Base-by-base conservation (phyloP, 768 basidiomycete species). In the Kwoniella heveanensis region DNA sequence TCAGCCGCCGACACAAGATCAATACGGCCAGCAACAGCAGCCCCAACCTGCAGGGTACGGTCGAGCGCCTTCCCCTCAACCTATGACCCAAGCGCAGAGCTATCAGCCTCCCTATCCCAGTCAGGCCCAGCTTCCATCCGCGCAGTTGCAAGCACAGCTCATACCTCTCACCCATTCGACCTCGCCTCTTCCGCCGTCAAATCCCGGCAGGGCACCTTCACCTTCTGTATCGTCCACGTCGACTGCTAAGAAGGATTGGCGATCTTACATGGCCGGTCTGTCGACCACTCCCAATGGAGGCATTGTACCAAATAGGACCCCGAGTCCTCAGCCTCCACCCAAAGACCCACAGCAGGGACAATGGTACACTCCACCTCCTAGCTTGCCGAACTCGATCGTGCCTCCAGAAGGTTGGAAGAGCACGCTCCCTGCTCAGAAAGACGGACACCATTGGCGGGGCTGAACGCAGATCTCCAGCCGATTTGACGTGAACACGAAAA, bases 321-420 rank as follows among this genome's bases (percentile, higher is more conserved):
- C 67, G 0, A 69, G 66, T 56, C 74, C 67, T 1, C 68, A 65
- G 46, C 72, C 67, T 13, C 68, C 66, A 4, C 67, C 65, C 7
- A 68, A 71, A 39, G 62, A 57, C 21, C 44, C 60, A 49, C 36
- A 52, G 46, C 64, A 62, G 24, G 46, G 55, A 30, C 46, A 67
- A 26, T 73, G 72, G 74, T 76, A 70, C 51, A 73, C 72, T 9
- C 73, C 73, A 57, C 72, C 75, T 22, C 75, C 75, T 37, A 71
- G 54, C 51, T 48, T 76, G 36, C 74, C 74, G 52, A 57, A 57
- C 12, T 67, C 68, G 39, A 74, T 77, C 12, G 62, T 58, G 30
- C 73, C 75, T 30, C 75, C 75, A 2, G 75, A 74, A 49, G 75
- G 75, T 15, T 77, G 75, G 75, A 66, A 52, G 46, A 58, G 55